Base-by-base conservation (phyloP, 2,329 filamentous ascomycete genomes). In the Neoscytalidium dimidiatum region DNA sequence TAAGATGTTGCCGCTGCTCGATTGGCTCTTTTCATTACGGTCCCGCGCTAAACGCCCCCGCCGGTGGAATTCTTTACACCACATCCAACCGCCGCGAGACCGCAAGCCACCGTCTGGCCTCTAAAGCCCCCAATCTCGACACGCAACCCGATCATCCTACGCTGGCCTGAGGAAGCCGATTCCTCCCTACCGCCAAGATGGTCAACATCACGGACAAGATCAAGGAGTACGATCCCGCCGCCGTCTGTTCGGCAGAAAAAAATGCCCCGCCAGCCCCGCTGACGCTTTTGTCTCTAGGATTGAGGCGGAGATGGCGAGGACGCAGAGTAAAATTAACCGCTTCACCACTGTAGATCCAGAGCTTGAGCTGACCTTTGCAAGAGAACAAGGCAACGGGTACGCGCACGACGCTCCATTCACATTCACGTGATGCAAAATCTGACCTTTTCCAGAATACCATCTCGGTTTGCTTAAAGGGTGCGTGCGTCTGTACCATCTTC, bases 121-220 rank as follows among this genome's bases (percentile, higher is more conserved):
- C 14, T 3, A 11, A 41, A 57, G 33, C 8, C 38, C 8, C n/a
- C 53, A 21, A 19, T 38, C 26, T 7, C 56, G 28, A 60, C 23
- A 31, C 56, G 29, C 56, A 29, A 19, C 28, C 28, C 41, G n/a
- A 46, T 9, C 56, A n/a, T 31, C 1, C 53, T 3, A 44, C 9
- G 21, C 26, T 28, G 62, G 41, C 31, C 28, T 26, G 62, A 58
- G 62, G 62, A 48, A 41, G 43, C 62, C 17, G 9, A 33, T 51
- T 58, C 63, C 63, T 51, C 63, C 19, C 46, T 5, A 46, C 67
- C 62, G 75, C 61, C 72, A 82, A 75, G 74, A 99, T 99, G 95
- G 95, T 98, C 80, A 98, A 98, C 84, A 99, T 99, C 71, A 98
- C 95, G 70, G 96, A 99, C 64, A 98, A 97, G 86, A 99, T 99